Evolutionary conservation across 2,329 filamentous ascomycete genomes (phyloP), one percentile per base, ranked within the genome.

Genomic region (Beauveria sp.): DNA sequence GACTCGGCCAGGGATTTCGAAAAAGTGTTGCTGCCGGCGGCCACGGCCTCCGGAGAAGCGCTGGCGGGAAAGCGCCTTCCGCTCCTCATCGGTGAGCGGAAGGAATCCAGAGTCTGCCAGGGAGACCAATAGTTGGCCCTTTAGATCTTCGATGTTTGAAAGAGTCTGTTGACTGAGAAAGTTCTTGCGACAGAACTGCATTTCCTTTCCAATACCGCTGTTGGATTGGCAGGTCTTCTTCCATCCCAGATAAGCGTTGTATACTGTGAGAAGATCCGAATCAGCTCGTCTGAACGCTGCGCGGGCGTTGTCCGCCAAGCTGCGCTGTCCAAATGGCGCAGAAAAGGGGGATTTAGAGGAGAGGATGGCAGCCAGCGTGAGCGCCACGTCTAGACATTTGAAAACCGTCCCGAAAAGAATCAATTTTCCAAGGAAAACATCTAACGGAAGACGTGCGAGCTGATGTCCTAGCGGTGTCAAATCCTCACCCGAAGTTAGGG

Each of bases 261-360:
- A 97, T 1, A 92, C 84, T 0, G 94, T 97, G 12, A 97, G 79
- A 0, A 97, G 80, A 71, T 99, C 94, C 0, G 94, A 97, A 72
- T 97, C 91, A 24, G 91, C 88, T 67, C 89, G 85, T 64, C 89
- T 88, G 77, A 96, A 99, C 4, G 84, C 84, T 62, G 89, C 81
- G 2, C 91, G 84, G 1, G 91, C 89, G 24, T 87, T 84, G 66
- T 97, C 90, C 41, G 91, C 91, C 34, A 37, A 37, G 34, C 70
- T 96, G 91, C 46, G 86, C 82, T 92, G 89, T 2, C 91, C 90
- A 72, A 96, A 91, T 0, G 92, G 90, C 2, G 90, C 89, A 1
- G 93, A 82, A 71, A 97, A 97, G 0, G 93, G 94, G 0, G 92
- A 96, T 71, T 97, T 99, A 30, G 92, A 96, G 2, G 92, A 96